Conservation (phyloP, 306 rosid species). For the Astragalus glycyphyllos region DNA sequence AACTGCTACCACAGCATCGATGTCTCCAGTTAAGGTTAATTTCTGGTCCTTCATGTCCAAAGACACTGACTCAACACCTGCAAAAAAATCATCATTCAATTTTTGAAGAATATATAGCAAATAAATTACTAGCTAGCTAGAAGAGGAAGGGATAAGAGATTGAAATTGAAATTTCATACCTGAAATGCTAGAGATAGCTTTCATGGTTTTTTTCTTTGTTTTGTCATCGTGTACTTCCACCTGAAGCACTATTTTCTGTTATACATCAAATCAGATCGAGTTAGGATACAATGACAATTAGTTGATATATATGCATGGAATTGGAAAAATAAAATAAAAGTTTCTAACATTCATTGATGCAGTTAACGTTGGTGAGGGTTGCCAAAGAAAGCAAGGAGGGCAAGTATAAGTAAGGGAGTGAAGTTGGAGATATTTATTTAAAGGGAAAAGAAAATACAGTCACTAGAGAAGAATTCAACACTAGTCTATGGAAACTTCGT, state of each 20-base stretch:
- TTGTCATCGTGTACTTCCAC: conserved; percentile 54
- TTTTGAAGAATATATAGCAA: not conserved
- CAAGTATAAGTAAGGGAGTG: not conserved
- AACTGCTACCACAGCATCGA: conserved; percentile 66
- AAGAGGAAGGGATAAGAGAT: not conserved
- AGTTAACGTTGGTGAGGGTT: conserved; percentile 2
- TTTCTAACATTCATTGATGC: conserved; percentile 38
- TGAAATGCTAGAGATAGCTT: conserved; percentile 58
- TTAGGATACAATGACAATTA: not conserved
- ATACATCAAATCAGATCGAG: not conserved
- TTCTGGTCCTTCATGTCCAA: conserved; percentile 64
- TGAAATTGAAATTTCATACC: conserved; percentile 40
- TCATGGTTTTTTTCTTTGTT: conserved; percentile 64
- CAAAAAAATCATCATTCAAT: not conserved
- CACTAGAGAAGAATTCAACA: conserved; percentile 22
- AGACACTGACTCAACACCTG: conserved; percentile 75
- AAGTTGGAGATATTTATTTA: conserved; percentile 39
- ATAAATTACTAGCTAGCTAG: not conserved
- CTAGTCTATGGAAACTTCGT: not conserved
- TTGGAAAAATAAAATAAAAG: not conserved
- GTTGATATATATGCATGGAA: conserved; percentile 19
- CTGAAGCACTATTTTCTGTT: conserved; percentile 67
- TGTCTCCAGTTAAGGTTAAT: conserved; percentile 65
- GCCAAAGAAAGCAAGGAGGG: conserved; percentile 1
- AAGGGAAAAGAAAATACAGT: not conserved